Percentiles rank a stretch among this genome's conserved stretches.
phyloP scores from a whole-genome alignment of 331 rosid species.

The Quercus phellos region DNA sequence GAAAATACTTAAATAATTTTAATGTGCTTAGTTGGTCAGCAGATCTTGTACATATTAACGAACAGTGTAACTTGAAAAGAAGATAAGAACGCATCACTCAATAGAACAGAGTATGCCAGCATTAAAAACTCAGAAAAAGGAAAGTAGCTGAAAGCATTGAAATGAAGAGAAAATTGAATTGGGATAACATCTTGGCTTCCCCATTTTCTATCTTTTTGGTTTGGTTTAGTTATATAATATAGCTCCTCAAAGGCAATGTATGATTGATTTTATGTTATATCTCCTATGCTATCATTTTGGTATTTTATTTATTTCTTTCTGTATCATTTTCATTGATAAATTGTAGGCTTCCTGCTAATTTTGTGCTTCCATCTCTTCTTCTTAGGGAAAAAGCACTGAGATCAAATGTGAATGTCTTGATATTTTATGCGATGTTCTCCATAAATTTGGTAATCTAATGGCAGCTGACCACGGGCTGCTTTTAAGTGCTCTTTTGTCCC shows the following conservation, averaged over 20 bases:
- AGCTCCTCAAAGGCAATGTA: not conserved
- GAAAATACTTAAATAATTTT: not conserved
- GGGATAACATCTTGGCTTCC: not conserved
- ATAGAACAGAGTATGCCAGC: not conserved
- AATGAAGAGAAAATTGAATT: not conserved
- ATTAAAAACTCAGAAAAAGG: not conserved
- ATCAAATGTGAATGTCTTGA: constrained; percentile 96
- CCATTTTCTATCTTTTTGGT: not conserved
- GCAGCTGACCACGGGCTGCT: constrained; percentile 76
- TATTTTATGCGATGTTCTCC: constrained; percentile 87
- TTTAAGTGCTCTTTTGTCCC: constrained; percentile 79
- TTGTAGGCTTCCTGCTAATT: constrained; percentile 6
- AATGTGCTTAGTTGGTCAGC: not conserved
- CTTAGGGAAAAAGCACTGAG: constrained; percentile 77
- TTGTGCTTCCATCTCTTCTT: constrained; percentile 10
- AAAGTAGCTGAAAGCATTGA: not conserved
- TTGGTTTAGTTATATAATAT: not conserved
- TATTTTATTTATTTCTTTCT: not conserved
- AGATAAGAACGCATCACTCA: not conserved
- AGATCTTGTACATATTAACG: not conserved
- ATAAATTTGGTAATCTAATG: constrained; percentile 92
- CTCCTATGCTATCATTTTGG: not conserved
- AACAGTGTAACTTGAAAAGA: not conserved
- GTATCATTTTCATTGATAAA: not conserved
- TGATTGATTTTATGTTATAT: not conserved